These are phyloP conservation scores for Colletotrichum sp. DNA, from an alignment of 2,329 filamentous ascomycete species.

Conservation along the genomic window DNA sequence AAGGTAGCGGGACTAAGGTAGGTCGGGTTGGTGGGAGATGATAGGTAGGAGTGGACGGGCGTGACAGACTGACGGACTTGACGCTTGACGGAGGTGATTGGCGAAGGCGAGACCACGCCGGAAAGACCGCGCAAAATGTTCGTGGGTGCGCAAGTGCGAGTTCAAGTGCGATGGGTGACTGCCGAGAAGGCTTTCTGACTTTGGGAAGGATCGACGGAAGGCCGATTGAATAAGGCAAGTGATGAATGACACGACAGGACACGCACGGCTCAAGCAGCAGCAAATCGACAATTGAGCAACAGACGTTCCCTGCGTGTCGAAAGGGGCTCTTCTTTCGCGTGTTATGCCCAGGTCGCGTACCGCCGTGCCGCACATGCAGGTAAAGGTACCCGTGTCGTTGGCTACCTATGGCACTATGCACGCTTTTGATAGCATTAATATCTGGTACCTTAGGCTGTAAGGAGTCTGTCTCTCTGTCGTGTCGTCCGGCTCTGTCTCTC, in stretches of 20 bases:
- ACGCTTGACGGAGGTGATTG: neutral
- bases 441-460: neutral
- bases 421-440: neutral
- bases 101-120: neutral
- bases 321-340: neutral
- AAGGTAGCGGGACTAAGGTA: too few species aligned
- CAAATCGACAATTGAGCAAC: neutral
- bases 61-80: neutral
- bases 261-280: neutral
- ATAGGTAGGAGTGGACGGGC: neutral
- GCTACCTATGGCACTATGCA: neutral
- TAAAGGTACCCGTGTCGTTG: neutral
- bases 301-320: neutral
- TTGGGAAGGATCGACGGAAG: slow-evolving; percentile 6
- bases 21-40: neutral
- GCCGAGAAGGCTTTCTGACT: neutral
- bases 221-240: neutral
- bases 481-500: neutral
- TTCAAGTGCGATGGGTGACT: neutral
- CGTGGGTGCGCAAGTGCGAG: neutral
- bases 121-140: neutral
- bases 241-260: neutral
- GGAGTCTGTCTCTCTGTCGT: neutral
- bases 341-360: neutral
- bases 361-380: neutral